A percentile compares a stretch with the other conserved stretches of the same genome.
Evolutionary conservation across 352 stramenopile genomes (phyloP).

Genomic region (Globisporangium megalacanthum): DNA sequence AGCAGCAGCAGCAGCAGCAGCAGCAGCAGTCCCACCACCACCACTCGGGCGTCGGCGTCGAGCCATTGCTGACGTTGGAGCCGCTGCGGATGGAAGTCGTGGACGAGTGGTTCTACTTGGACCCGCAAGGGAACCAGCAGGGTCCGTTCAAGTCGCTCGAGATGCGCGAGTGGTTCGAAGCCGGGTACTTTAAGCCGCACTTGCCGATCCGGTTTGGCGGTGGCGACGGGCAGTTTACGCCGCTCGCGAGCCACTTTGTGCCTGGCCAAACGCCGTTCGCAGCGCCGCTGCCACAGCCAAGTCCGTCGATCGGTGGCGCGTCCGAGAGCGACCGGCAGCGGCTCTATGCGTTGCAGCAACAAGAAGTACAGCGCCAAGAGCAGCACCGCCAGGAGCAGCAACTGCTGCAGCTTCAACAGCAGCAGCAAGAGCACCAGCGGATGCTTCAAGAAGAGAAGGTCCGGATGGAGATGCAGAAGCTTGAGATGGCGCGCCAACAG

Average conservation of each 20-base stretch:
- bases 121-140: conserved; percentile 76
- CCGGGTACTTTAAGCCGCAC: conserved; percentile 86
- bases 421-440: conserved; percentile 57
- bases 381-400: conserved; percentile 61
- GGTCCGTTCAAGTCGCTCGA: conserved; percentile 82
- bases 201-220: conserved; percentile 77
- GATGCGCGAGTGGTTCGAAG: conserved; percentile 88
- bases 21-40: conserved; percentile 4
- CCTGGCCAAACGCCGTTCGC: conserved; percentile 70
- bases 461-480: conserved; percentile 73
- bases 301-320: conserved; percentile 3
- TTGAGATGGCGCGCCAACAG: conserved; percentile 70
- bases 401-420: conserved; percentile 56
- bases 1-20: conserved; percentile 5
- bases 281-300: conserved; percentile 18
- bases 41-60: conserved; percentile 4
- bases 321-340: conserved; percentile 42
- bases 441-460: conserved; percentile 77
- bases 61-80: conserved; percentile 17
- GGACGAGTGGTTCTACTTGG: conserved; percentile 86
- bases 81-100: conserved; percentile 35
- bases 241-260: conserved; percentile 70
- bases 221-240: conserved; percentile 62
- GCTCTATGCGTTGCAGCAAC: conserved; percentile 45
- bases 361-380: conserved; percentile 16